Conservation (phyloP, 805 yeast species). For the Yarrowia keelungensis region DNA sequence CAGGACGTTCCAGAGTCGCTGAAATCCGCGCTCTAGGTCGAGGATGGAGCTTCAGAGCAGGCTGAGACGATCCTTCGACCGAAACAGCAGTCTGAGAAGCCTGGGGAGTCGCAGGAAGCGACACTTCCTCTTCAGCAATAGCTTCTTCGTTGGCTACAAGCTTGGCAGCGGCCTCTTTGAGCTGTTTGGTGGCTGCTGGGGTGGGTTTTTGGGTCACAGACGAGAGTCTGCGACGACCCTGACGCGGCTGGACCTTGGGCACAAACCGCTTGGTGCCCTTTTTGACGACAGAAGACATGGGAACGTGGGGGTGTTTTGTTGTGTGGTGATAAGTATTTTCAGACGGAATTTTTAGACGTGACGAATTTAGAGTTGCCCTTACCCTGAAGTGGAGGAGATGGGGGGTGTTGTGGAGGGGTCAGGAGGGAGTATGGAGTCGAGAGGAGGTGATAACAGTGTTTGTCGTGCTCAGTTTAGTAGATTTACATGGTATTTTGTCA, state of each 20-base stretch:
- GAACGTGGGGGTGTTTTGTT: constrained; percentile 9
- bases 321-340: too few species aligned
- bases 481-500: too few species aligned
- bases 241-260: constrained; percentile 34
- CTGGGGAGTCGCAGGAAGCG: constrained; percentile 28
- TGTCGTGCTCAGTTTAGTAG: too few species aligned
- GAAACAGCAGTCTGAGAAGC: constrained; percentile 7
- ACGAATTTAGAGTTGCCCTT: neutral
- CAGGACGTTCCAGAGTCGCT: neutral
- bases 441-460: too few species aligned
- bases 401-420: too few species aligned
- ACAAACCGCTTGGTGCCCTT: constrained; percentile 33
- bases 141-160: constrained; percentile 19
- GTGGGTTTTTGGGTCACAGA: constrained; percentile 27
- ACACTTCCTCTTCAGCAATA: constrained; percentile 21
- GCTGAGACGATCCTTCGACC: neutral
- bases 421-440: too few species aligned
- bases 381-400: neutral
- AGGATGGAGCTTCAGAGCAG: constrained; percentile 11
- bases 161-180: constrained; percentile 30
- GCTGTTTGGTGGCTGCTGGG: constrained; percentile 15
- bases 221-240: constrained; percentile 19
- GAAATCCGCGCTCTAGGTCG: neutral
- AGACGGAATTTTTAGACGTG: constrained; percentile 21
- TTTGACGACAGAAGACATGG: constrained; percentile 36